Evolutionary conservation across 169 alveolate species (phyloP).

Genomic region (Plasmodium knowlesi): DNA sequence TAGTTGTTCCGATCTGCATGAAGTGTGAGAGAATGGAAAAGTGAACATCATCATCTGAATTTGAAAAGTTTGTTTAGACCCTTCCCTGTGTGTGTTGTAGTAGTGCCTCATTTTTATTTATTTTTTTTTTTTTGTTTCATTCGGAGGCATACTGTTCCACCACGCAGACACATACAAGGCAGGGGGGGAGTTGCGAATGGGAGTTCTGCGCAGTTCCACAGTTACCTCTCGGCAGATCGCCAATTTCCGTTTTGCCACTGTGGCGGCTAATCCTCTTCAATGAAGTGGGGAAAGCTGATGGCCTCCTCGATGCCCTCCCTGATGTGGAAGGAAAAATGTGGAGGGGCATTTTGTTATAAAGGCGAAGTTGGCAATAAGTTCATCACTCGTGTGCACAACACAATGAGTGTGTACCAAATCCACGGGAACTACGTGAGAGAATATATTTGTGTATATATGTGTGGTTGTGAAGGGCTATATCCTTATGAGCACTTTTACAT

Average conservation of each 20-base stretch:
- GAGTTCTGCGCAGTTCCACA: too few relatives aligned
- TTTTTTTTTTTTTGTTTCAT: too few relatives aligned
- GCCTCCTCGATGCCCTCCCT: conserved; percentile 64
- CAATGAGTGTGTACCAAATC: background rate
- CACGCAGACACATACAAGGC: too few relatives aligned
- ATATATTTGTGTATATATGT: background rate
- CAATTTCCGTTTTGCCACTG: background rate
- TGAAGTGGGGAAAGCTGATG: conserved; percentile 50
- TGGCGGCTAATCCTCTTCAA: conserved; percentile 25
- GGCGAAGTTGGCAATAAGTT: background rate
- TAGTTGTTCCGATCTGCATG: background rate
- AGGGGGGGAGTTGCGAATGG: too few relatives aligned
- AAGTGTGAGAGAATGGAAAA: background rate
- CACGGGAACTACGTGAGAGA: background rate
- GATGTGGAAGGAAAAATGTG: background rate
- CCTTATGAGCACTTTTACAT: background rate
- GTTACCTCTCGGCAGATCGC: background rate
- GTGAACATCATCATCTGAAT: background rate
- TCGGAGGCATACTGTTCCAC: too few relatives aligned
- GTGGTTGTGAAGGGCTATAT: background rate
- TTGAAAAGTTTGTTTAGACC: background rate
- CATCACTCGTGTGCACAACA: background rate
- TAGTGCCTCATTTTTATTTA: too few relatives aligned
- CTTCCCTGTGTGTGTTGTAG: background rate
- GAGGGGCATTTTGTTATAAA: background rate